Evolutionary conservation across 352 stramenopile species (phyloP), one percentile per base, ranked within the genome.

Genomic region (Pythium volutum): DNA sequence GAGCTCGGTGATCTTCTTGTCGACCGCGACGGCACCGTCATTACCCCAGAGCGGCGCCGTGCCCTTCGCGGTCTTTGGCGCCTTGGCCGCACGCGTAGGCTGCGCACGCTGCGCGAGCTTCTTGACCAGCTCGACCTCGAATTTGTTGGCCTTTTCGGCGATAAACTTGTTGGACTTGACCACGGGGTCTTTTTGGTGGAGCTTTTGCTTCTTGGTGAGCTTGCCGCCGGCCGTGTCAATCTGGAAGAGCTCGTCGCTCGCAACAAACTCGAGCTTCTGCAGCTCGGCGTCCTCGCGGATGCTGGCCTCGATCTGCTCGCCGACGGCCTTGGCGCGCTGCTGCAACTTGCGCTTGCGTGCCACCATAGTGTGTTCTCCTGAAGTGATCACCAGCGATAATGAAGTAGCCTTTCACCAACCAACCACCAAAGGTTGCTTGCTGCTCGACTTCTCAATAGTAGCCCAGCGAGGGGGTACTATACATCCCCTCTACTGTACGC

Each of bases 231-330:
- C 75, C 60, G 69, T 89, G 74, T 95, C 86, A 49, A 93, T 73
- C 60, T 89, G 78, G 71, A 92, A 95, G 22, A 95, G 76, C 68
- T 91, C 69, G n/a, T 83, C 69, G 36, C 76, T 79, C 41, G 73
- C 64, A 14, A 85, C 79, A 36, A 84, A 69, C 70, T 93, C 68
- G n/a, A 93, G 75, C 73, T 92, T 91, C 49, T 89, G 81, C 36
- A 86, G 76, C 62, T 95, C 80, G 5, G 72, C 82, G 47, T 91
- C 77, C 58, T 90, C 74, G n/a, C 74, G 79, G 53, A 95, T 92
- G 55, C 74, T 90, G 49, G 75, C 78, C 64, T 95, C 86, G 55
- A 95, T 75, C 60, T 88, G 67, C 42, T 66, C 75, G 50, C 86
- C 86, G n/a, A 95, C 59, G 41, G 67, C 71, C 67, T 85, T 70